phyloP scores from a whole-genome alignment of 192 early-diverging fungal genomes.

The Coemansia sp. region DNA sequence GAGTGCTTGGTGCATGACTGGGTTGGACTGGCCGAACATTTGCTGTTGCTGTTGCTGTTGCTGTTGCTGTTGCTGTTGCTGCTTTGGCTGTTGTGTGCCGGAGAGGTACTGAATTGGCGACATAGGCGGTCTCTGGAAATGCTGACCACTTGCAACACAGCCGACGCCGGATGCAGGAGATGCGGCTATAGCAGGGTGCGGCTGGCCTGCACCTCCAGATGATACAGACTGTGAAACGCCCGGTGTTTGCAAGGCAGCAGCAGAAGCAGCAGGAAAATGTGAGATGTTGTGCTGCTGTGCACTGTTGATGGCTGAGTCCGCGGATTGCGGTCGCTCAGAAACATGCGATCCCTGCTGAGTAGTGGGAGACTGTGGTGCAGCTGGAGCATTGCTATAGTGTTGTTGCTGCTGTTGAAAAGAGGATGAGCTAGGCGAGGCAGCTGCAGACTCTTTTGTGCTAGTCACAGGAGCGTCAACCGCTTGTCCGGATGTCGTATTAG shows the following conservation, averaged over 20 bases:
- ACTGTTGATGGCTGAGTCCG: slow-evolving; percentile 11
- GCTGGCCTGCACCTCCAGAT: neutral
- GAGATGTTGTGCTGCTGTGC: neutral
- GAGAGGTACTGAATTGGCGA: slow-evolving; percentile 1
- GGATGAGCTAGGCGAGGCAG: neutral
- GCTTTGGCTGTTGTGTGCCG: neutral
- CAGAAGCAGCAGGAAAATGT: neutral
- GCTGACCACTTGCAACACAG: neutral
- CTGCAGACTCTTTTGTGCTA: neutral
- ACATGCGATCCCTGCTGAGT: neutral
- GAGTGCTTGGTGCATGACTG: neutral
- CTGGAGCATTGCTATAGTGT: neutral
- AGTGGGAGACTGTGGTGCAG: neutral
- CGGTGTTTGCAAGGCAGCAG: slow-evolving; percentile 1
- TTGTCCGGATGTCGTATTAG: neutral
- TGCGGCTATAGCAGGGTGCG: neutral
- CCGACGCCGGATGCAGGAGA: neutral
- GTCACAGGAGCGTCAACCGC: neutral
- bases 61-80: too few relatives aligned
- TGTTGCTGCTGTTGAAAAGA: neutral
- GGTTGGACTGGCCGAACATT: neutral
- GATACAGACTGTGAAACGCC: neutral
- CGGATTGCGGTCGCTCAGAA: slow-evolving; percentile 31
- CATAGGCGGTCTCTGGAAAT: neutral
- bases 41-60: slow-evolving; percentile 10